Base-by-base conservation (phyloP, 202 grass and related monocot genomes). In the Panicum virgatum region DNA sequence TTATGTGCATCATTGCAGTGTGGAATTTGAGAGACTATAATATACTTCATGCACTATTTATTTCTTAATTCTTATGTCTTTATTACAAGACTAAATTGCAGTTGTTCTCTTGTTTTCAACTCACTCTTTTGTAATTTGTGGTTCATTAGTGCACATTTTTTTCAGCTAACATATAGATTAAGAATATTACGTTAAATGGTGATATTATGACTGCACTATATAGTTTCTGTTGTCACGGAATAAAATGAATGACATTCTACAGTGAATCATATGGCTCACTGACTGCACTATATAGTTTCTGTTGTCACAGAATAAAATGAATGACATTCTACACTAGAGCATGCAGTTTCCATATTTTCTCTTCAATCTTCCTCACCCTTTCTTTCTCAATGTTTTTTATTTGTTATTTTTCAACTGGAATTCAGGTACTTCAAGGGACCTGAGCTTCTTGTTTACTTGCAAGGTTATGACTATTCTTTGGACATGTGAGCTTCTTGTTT, bases 401-500 rank as follows among this genome's bases (percentile, higher is more conserved):
- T 51, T 42, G 14, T 69, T 72, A 32, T 72, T 3, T 3, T 34
- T 81, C 69, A 44, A 47, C 61, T 58, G 70, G 63, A 72, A 82
- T 80, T 78, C 44, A 95, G 92, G 76, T 94, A 94, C 64, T 94
- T 94, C 59, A 94, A 94, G 66, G 92, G 92, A 19, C 92, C 92
- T 75, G 92, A 94, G 78, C 89, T 94, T 58, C 89, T 94, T 54
- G 92, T 94, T 84, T 87, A 94, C 77, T 90, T 94, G 19, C 89
- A 92, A 90, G 92, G 92, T 80, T 94, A 94, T 50, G 92, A 94
- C 66, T 94, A 95, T 79, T 92, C 92, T 15, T 83, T 95, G 81
- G 92, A 95, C 74, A 88, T 95, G 87, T 95, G 92, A 89, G 92
- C 75, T 95, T 90, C 84, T 92, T 95, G 92, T 92, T 95, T 88